A percentile compares a stretch with the other conserved stretches of the same genome.
Conservation (phyloP, 2,329 filamentous ascomycete genomes). For the Leptographium procerum region DNA sequence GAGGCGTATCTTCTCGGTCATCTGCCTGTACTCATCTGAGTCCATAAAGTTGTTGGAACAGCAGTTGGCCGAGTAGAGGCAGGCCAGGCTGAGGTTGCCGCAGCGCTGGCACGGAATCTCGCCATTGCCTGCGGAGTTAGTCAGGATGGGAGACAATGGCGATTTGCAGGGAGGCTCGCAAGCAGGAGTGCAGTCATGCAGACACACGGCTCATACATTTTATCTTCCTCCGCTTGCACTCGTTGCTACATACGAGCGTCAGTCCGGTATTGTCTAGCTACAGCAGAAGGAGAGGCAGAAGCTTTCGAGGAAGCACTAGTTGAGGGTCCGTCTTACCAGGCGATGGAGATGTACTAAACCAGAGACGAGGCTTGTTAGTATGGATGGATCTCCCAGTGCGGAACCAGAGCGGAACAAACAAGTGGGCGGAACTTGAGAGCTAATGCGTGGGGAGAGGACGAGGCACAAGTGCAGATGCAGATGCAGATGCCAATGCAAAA, state of each 20-base stretch:
- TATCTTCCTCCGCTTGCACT: conserved; percentile 29
- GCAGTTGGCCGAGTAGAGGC: conserved; percentile 14
- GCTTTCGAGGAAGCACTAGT: too few species aligned
- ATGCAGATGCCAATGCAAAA: too few species aligned
- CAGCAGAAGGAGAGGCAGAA: neutral
- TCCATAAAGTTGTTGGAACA: conserved; percentile 33
- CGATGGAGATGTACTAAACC: conserved; percentile 47
- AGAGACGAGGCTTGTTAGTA: neutral
- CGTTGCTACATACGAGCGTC: conserved; percentile 31
- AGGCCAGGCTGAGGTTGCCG: conserved; percentile 49
- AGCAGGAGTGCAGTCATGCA: neutral
- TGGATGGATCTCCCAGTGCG: neutral
- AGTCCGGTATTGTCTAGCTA: neutral
- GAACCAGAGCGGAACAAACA: neutral
- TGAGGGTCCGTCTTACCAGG: conserved; percentile 39
- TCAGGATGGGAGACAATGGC: neutral
- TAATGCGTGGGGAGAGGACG: neutral
- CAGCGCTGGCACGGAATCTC: conserved; percentile 57
- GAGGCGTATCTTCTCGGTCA: conserved; percentile 60
- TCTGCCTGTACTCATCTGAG: conserved; percentile 66
- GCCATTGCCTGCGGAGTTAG: conserved; percentile 38
- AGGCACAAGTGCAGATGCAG: neutral
- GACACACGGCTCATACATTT: conserved; percentile 22
- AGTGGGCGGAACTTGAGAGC: neutral
- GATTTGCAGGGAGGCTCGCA: neutral